Evolutionary conservation across 805 yeast species (phyloP).

Genomic region (Zygosaccharomyces kombuchaensis): DNA sequence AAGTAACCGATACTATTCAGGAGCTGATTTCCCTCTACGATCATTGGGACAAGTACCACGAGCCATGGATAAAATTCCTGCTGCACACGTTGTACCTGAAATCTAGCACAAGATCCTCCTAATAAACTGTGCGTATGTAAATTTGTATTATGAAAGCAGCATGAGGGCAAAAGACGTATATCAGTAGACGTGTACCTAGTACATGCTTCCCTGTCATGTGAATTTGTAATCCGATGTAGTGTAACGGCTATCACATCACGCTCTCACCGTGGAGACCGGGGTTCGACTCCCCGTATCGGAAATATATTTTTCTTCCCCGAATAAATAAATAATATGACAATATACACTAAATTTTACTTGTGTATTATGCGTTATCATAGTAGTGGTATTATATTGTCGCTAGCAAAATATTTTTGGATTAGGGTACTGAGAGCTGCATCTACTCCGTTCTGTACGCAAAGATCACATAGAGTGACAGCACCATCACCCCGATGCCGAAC

Average conservation of each 20-base stretch:
- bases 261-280: slow-evolving; percentile 28
- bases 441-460: slow-evolving; percentile 16
- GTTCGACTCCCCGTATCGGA: slow-evolving; percentile 28
- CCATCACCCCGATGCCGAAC: slow-evolving; percentile 72
- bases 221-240: slow-evolving; percentile 19
- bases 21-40: slow-evolving; percentile 79
- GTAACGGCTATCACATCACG: slow-evolving; percentile 28
- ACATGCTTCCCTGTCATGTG: neutral
- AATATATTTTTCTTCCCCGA: slow-evolving; percentile 5
- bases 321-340: neutral
- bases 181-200: too few relatives aligned
- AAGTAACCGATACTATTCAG: slow-evolving; percentile 77
- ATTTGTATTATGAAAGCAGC: neutral
- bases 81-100: slow-evolving; percentile 32
- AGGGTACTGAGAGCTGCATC: neutral
- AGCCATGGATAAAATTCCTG: slow-evolving; percentile 45
- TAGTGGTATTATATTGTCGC: neutral
- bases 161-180: too few relatives aligned
- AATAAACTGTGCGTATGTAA: neutral
- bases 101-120: neutral
- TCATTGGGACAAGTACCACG: slow-evolving; percentile 83
- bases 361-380: too few relatives aligned
- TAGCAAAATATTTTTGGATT: too few relatives aligned
- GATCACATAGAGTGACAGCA: slow-evolving; percentile 52
- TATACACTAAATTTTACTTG: too few relatives aligned